phyloP scores from a whole-genome alignment of 345 rosid genomes.

The Acer campestre region DNA sequence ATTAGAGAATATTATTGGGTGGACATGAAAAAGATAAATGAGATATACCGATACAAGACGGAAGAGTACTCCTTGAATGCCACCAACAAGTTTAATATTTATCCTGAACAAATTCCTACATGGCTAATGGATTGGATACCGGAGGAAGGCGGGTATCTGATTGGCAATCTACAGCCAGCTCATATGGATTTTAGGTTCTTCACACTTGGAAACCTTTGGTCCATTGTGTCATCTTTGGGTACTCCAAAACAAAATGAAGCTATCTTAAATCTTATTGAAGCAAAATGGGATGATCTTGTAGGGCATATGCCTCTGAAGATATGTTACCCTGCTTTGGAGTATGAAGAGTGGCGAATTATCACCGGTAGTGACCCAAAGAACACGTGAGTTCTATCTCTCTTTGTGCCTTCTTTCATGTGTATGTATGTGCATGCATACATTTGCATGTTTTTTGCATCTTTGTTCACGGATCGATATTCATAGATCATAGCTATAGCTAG shows the following conservation, averaged over 20 bases:
- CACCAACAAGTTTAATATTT: conserved; percentile 83
- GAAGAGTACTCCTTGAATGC: conserved; percentile 90
- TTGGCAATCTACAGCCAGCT: conserved; percentile 82
- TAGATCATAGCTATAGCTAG: background rate
- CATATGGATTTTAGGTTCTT: conserved; percentile 93
- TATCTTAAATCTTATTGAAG: conserved; percentile 66
- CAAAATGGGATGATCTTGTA: conserved; percentile 82
- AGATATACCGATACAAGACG: conserved; percentile 87
- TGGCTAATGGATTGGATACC: conserved; percentile 97
- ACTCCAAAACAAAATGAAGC: conserved; percentile 81
- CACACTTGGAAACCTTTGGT: conserved; percentile 85
- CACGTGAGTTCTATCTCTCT: conserved; percentile 52
- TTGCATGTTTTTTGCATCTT: background rate
- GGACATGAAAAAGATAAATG: conserved; percentile 80
- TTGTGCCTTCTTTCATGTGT: background rate
- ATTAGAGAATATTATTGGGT: conserved; percentile 92
- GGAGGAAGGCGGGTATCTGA: conserved; percentile 76
- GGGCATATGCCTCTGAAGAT: conserved; percentile 91
- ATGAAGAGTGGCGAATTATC: conserved; percentile 91
- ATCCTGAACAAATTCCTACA: conserved; percentile 84
- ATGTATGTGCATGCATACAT: background rate
- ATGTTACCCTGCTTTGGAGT: conserved; percentile 85
- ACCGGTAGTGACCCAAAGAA: conserved; percentile 98
- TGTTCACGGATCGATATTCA: background rate
- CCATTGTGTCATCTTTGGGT: conserved; percentile 72